A percentile compares a stretch with the other conserved stretches of the same genome.
These are phyloP conservation scores for Collybia sordida DNA, from an alignment of 768 basidiomycete genomes.

Conservation along the genomic window DNA sequence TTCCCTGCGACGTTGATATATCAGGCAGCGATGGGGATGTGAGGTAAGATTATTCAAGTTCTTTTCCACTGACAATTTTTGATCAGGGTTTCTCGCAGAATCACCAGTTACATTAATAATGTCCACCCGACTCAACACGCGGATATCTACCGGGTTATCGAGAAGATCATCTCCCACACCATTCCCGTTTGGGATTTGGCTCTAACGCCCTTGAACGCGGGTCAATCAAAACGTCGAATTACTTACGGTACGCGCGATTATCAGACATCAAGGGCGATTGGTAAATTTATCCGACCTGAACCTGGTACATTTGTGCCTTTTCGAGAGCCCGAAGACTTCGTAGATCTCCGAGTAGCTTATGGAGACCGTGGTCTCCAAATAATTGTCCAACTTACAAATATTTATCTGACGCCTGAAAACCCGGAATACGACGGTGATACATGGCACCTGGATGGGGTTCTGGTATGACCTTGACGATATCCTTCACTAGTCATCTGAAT, in stretches of 20 bases:
- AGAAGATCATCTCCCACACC: constrained; percentile 23
- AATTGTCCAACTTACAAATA: constrained; percentile 31
- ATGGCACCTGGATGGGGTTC: constrained; percentile 37
- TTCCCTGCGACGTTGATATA: constrained; percentile 28
- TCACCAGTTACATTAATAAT: constrained; percentile 40
- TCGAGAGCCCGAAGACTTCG: constrained; percentile 1
- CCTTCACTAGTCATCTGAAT: background rate
- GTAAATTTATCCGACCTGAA: constrained; percentile 11
- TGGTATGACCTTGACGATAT: constrained; percentile 4
- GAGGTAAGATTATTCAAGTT: constrained; percentile 10
- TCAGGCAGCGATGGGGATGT: constrained; percentile 10
- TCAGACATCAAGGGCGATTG: constrained; percentile 1
- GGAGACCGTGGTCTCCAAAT: constrained; percentile 19
- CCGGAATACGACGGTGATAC: constrained; percentile 33
- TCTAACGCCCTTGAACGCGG: constrained; percentile 16
- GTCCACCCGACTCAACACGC: constrained; percentile 27
- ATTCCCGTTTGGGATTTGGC: constrained; percentile 29
- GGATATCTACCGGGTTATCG: constrained; percentile 23
- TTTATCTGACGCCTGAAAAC: constrained; percentile 33
- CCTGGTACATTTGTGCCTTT: constrained; percentile 11
- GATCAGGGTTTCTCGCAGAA: constrained; percentile 6
- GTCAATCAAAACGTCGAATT: constrained; percentile 2
- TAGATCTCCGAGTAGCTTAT: constrained; percentile 11
- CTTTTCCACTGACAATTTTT: no score
- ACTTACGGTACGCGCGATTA: constrained; percentile 4